Conservation (phyloP, 164 flowering plant genomes). For the Stephania cephalantha region DNA sequence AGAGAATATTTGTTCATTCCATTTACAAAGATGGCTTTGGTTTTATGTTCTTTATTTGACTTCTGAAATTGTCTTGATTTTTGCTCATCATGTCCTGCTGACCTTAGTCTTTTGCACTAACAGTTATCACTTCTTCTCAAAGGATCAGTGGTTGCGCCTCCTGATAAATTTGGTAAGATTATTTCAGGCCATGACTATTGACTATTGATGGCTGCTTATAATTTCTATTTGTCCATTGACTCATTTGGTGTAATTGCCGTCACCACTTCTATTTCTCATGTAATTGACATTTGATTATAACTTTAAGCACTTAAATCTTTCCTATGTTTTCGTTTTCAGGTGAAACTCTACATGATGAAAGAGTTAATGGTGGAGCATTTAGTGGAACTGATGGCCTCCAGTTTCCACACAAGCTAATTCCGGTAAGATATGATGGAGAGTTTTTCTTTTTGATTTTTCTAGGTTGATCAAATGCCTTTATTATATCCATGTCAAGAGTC, state of each 20-base stretch:
- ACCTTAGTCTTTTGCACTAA: constrained; percentile 15
- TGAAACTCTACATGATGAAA: constrained; percentile 92
- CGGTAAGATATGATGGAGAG: constrained; percentile 40
- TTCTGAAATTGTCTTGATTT: constrained; percentile 6
- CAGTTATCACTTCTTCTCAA: constrained; percentile 89
- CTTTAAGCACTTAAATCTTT: not conserved
- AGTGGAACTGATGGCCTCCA: constrained; percentile 75
- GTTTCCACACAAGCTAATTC: constrained; percentile 86
- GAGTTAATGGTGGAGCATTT: constrained; percentile 84
- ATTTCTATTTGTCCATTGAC: constrained; percentile 3
- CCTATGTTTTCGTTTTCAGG: constrained; percentile 37
- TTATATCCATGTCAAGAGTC: not conserved
- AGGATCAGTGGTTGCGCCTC: constrained; percentile 98
- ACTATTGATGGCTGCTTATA: not conserved
- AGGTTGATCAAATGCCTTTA: not conserved
- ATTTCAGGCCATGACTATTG: constrained; percentile 2
- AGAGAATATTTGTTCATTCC: not conserved
- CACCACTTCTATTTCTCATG: not conserved
- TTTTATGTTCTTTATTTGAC: not conserved
- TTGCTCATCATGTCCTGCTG: constrained; percentile 11
- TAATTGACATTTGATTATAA: not conserved
- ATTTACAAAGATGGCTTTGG: not conserved
- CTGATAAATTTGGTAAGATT: constrained; percentile 88
- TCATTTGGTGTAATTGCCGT: not conserved
- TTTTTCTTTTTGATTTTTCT: too few relatives aligned